Base-by-base conservation (phyloP, 805 yeast genomes). In the Saccharomycopsis lassenensis region DNA sequence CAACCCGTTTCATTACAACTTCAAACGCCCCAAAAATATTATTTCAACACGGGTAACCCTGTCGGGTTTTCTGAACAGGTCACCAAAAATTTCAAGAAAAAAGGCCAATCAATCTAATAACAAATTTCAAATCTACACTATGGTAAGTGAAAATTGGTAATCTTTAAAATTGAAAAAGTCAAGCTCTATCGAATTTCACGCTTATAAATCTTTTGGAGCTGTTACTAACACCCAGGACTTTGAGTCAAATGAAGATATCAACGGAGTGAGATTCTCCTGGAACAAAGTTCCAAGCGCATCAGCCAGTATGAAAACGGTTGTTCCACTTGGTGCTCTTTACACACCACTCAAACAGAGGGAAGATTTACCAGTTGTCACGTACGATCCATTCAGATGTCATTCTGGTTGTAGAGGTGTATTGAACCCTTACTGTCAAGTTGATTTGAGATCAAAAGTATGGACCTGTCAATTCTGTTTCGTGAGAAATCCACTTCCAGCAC, bases 321-420 rank as follows among this genome's bases (percentile, higher is more conserved):
- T 91, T 22, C 98, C 99, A 8, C 77, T 91, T 24, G 94, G 96
- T 28, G 79, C 95, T 38, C 62, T 91, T 44, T 91, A 86, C 65
- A 87, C 96, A n/a, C 99, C 99, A 6, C 69, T 91, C 49, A 75
- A 84, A 51, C 74, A 73, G 40, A 72, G 82, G 47, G 80, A 78
- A 41, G 86, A 78, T 45, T 63, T 85, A 44, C 78, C 84, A 12
- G 61, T 82, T 36, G 85, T 89, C 39, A 72, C 72, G 49, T 85
- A 86, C 58, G 95, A 87, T 56, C 96, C 96, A 8, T 75, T 77
- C 35, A 60, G 73, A 29, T 87, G 96, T 62, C 69, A 86, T 37
- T 61, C 67, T 40, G 71, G 76, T 18, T 91, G 99, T 67, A 77
- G 83, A 46, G 77, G 87, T 4, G 75, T 85, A 24, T 61, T 91